A percentile compares a stretch with the other conserved stretches of the same genome.
phyloP scores from a whole-genome alignment of 2,329 filamentous ascomycete genomes.

The Paracoccidioides lutzii region DNA sequence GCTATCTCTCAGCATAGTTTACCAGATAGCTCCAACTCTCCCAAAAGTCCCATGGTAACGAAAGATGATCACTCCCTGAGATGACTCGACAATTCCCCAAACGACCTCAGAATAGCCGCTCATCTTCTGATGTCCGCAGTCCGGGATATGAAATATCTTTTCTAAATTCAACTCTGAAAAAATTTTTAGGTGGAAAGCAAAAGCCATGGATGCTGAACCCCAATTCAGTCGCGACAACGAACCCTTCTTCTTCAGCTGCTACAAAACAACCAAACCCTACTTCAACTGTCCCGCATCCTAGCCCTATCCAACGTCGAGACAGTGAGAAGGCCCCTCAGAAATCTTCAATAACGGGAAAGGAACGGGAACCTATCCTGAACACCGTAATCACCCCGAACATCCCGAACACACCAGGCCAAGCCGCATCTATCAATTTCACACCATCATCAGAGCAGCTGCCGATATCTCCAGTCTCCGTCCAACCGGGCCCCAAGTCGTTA shows the following conservation, averaged over 20 bases:
- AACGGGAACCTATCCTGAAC: not conserved
- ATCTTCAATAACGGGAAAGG: not conserved
- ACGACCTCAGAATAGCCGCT: not conserved
- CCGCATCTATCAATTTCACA: not conserved
- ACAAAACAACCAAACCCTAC: conserved; percentile 13
- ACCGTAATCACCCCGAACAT: not conserved
- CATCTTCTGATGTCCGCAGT: not conserved
- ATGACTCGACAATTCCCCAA: not conserved
- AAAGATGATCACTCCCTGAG: not conserved
- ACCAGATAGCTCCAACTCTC: not conserved
- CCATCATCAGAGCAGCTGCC: not conserved
- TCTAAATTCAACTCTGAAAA: conserved; percentile 28
- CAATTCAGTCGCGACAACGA: not conserved
- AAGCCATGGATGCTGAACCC: conserved; percentile 28
- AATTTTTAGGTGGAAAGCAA: conserved; percentile 27
- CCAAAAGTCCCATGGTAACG: not conserved
- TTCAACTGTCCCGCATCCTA: conserved; percentile 5
- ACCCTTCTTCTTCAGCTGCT: not conserved
- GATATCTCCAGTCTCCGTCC: not conserved
- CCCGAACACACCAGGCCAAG: not conserved
- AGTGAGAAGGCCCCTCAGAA: not conserved
- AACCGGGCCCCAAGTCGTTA: not conserved
- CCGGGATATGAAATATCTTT: conserved; percentile 5
- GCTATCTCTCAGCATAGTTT: not conserved
- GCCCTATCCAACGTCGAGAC: not conserved